Percentiles rank a stretch among this genome's conserved stretches.
phyloP scores from a whole-genome alignment of 345 rosid genomes.

The Brassica cretica region DNA sequence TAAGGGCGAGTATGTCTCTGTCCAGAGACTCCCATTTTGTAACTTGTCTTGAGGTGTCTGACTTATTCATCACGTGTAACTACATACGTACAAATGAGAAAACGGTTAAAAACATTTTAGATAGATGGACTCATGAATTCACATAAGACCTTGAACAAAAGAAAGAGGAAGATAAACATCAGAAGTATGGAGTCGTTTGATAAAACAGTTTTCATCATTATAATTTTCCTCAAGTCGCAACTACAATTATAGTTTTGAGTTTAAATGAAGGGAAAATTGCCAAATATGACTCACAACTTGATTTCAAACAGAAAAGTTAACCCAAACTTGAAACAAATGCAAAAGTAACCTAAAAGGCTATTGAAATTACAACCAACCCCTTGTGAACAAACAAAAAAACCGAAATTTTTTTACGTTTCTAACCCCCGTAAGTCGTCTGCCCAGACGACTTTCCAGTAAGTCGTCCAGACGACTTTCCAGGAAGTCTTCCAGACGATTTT shows the following conservation, averaged over 20 bases:
- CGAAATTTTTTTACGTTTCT: too few relatives aligned
- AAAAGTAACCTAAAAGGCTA: too few relatives aligned
- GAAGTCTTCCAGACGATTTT: too few relatives aligned
- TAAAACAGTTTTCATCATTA: not conserved
- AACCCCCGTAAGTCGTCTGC: too few relatives aligned
- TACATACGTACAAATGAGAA: not conserved
- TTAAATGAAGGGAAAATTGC: too few relatives aligned
- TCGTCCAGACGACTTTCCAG: too few relatives aligned
- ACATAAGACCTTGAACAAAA: not conserved
- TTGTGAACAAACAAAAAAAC: too few relatives aligned
- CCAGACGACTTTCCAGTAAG: too few relatives aligned
- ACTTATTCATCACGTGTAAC: constrained; percentile 7
- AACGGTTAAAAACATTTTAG: not conserved
- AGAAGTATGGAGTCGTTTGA: not conserved
- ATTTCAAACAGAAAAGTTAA: too few relatives aligned
- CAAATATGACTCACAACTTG: too few relatives aligned
- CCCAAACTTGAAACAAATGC: too few relatives aligned
- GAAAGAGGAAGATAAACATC: not conserved
- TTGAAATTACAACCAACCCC: too few relatives aligned
- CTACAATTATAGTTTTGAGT: not conserved
- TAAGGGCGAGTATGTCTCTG: constrained; percentile 11
- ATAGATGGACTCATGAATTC: not conserved
- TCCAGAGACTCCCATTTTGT: constrained; percentile 3
- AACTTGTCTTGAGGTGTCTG: constrained; percentile 2
- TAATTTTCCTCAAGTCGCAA: not conserved